These are phyloP conservation scores for Jatropha podagrica DNA, from an alignment of 441 rosid species.

Conservation along the genomic window DNA sequence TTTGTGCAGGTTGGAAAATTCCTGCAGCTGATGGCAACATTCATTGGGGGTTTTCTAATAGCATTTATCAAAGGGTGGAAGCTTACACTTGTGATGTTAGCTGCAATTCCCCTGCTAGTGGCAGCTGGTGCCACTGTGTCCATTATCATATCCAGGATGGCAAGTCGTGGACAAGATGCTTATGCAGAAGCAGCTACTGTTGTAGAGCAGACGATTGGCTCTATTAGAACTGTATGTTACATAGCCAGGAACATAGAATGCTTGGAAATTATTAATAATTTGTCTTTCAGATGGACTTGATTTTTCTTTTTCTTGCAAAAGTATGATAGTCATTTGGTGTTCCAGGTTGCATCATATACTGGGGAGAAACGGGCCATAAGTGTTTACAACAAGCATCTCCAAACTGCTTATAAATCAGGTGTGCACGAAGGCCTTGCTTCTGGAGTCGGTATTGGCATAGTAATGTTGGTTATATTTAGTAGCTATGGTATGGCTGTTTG, in stretches of 20 bases:
- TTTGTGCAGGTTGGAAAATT: slow-evolving; percentile 76
- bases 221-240: slow-evolving; percentile 69
- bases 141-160: slow-evolving; percentile 47
- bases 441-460: slow-evolving; percentile 65
- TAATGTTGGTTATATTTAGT: slow-evolving; percentile 42
- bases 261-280: slow-evolving; percentile 23
- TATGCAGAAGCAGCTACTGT: slow-evolving; percentile 67
- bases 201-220: slow-evolving; percentile 83
- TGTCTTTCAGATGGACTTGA: slow-evolving; percentile 27
- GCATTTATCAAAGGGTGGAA: slow-evolving; percentile 84
- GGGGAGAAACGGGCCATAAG: slow-evolving; percentile 72
- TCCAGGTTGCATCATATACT: slow-evolving; percentile 81
- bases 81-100: slow-evolving; percentile 68
- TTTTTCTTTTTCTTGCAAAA: background rate
- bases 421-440: slow-evolving; percentile 63
- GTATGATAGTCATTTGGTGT: background rate
- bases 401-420: slow-evolving; percentile 58
- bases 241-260: slow-evolving; percentile 24
- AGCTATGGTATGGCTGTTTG: slow-evolving; percentile 71
- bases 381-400: slow-evolving; percentile 55
- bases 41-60: slow-evolving; percentile 72
- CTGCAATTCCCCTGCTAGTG: slow-evolving; percentile 73
- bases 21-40: slow-evolving; percentile 63
- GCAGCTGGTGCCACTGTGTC: slow-evolving; percentile 61
- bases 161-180: slow-evolving; percentile 69